These are phyloP conservation scores for Penstemon newberryi DNA, from an alignment of 257 asterid species.

Conservation along the genomic window DNA sequence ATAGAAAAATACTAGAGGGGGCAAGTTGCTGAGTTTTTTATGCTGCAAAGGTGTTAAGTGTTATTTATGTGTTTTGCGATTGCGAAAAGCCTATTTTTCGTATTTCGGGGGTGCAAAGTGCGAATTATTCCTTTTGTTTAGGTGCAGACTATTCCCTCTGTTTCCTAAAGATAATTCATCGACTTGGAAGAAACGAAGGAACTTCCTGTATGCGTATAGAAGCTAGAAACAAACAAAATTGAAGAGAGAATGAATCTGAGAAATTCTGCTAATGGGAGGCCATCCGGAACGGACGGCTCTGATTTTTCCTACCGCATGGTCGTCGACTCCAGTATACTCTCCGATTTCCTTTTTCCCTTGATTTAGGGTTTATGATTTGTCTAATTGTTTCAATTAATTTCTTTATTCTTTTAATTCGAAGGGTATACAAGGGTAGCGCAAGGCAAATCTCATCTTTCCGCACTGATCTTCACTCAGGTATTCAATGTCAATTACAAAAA, in stretches of 20 bases:
- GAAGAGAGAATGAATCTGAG: constrained; percentile 53
- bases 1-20: no score
- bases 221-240: neutral
- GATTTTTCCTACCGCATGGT: constrained; percentile 97
- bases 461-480: constrained; percentile 67
- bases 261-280: constrained; percentile 60
- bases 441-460: constrained; percentile 67
- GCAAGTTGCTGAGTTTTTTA: no score
- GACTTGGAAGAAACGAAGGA: no score
- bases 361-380: neutral
- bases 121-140: no score
- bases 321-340: constrained; percentile 72
- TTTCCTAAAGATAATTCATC: no score
- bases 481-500: neutral
- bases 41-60: no score
- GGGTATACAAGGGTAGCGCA: constrained; percentile 77
- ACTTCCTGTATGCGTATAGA: no score
- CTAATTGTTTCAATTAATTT: neutral
- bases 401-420: constrained; percentile 24
- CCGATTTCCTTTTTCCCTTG: constrained; percentile 6
- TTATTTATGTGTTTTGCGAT: no score
- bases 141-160: no score
- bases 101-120: no score
- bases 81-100: no score
- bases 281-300: constrained; percentile 91